Conservation (phyloP, 176 grass and related monocot species). For the Raddia guianensis region DNA sequence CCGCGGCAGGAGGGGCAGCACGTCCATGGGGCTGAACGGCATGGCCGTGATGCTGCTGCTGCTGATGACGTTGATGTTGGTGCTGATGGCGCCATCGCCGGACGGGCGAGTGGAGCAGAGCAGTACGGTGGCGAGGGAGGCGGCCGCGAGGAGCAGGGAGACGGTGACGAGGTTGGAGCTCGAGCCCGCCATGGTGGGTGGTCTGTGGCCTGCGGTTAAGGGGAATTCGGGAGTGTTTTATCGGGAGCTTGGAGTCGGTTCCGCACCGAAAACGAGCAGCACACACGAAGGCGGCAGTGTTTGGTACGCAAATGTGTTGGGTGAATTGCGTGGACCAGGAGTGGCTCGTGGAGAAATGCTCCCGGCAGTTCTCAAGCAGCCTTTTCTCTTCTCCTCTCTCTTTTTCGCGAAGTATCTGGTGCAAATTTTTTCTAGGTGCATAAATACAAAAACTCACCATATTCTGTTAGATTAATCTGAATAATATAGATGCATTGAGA, state of each 20-base stretch:
- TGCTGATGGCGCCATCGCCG: background rate
- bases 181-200: conserved; percentile 28
- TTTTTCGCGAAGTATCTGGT: too few relatives aligned
- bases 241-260: background rate
- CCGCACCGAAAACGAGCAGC: conserved; percentile 40
- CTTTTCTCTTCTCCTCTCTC: too few relatives aligned
- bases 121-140: conserved; percentile 30
- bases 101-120: background rate
- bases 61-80: too few relatives aligned
- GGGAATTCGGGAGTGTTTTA: background rate
- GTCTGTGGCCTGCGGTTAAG: background rate
- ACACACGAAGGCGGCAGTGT: background rate
- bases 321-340: conserved; percentile 11
- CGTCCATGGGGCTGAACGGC: conserved; percentile 55
- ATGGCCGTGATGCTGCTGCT: background rate
- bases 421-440: too few relatives aligned
- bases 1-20: conserved; percentile 54
- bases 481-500: too few relatives aligned
- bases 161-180: background rate
- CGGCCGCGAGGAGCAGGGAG: conserved; percentile 7
- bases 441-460: too few relatives aligned
- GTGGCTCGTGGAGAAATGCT: too few relatives aligned
- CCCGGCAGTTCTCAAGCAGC: too few relatives aligned
- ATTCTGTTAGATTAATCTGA: too few relatives aligned
- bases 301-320: conserved; percentile 27